Conservation (phyloP, 2,329 filamentous ascomycete genomes). For the Emmonsiellopsis sp. region DNA sequence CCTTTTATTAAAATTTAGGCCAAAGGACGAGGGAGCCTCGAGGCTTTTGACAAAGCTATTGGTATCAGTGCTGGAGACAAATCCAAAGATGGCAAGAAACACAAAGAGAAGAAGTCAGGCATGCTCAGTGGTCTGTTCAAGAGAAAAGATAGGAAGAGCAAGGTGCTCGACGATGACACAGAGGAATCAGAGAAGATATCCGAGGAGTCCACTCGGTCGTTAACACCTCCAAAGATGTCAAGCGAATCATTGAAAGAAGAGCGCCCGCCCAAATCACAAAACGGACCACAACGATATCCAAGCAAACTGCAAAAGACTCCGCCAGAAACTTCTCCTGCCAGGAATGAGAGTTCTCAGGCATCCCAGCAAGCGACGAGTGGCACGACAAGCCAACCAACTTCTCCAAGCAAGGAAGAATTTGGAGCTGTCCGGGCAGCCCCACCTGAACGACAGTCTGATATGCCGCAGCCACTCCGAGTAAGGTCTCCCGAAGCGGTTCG, state of each 20-base stretch:
- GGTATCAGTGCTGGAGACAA: constrained; percentile 50
- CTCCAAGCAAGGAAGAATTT: constrained; percentile 14
- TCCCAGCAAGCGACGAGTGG: constrained; percentile 24
- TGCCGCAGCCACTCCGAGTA: constrained; percentile 13
- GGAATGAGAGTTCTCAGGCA: constrained; percentile 33
- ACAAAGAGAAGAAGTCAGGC: constrained; percentile 60
- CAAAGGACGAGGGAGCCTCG: constrained; percentile 58
- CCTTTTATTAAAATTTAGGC: constrained; percentile 16
- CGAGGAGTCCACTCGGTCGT: constrained; percentile 44
- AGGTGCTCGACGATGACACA: constrained; percentile 37
- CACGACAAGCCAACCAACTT: constrained; percentile 15
- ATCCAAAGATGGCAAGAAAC: constrained; percentile 64
- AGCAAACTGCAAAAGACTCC: constrained; percentile 65
- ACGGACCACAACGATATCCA: constrained; percentile 44
- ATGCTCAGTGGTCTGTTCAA: constrained; percentile 65
- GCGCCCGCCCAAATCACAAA: constrained; percentile 20
- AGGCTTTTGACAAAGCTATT: constrained; percentile 57
- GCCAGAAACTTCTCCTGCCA: constrained; percentile 26
- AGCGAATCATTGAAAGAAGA: constrained; percentile 33
- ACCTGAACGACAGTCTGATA: constrained; percentile 22
- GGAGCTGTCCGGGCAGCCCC: constrained; percentile 27
- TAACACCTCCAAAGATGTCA: constrained; percentile 36
- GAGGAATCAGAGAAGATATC: constrained; percentile 50
- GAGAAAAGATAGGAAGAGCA: constrained; percentile 53
- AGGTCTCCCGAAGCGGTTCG: constrained; percentile 11